Percentiles rank a stretch among this genome's conserved stretches.
phyloP scores from a whole-genome alignment of 768 basidiomycete genomes.

The Termitomyces sp. region DNA sequence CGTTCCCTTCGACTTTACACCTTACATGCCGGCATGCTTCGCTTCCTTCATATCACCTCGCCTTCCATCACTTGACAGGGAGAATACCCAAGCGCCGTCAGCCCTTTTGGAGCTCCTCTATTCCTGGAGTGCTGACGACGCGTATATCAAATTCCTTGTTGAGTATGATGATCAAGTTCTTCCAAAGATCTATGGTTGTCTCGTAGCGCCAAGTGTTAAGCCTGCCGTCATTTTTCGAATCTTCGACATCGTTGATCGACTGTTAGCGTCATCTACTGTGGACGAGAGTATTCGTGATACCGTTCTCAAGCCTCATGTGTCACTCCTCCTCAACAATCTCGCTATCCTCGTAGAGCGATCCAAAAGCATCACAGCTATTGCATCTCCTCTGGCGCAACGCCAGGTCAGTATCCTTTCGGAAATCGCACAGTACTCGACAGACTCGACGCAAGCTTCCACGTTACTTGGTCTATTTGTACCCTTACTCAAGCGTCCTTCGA shows the following conservation, averaged over 20 bases:
- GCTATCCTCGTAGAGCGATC: conserved; percentile 64
- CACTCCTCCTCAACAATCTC: conserved; percentile 69
- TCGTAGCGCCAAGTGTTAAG: conserved; percentile 84
- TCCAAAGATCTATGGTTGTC: conserved; percentile 78
- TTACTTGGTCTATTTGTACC: conserved; percentile 76
- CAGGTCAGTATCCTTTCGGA: conserved; percentile 81
- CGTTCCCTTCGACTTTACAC: conserved; percentile 69
- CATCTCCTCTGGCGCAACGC: conserved; percentile 71
- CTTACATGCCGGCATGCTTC: conserved; percentile 70
- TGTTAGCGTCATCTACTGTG: conserved; percentile 55
- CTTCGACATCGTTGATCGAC: conserved; percentile 80
- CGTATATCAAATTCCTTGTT: conserved; percentile 64
- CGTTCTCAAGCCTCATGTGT: conserved; percentile 70
- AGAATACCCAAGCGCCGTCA: conserved; percentile 92
- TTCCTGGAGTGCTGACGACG: conserved; percentile 62
- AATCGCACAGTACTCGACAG: conserved; percentile 71
- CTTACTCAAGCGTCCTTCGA: conserved; percentile 73
- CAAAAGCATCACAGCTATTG: conserved; percentile 46
- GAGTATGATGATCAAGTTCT: conserved; percentile 67
- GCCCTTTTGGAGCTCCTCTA: conserved; percentile 84
- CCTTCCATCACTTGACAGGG: conserved; percentile 65
- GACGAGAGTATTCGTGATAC: conserved; percentile 47
- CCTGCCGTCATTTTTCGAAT: conserved; percentile 76
- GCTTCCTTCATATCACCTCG: conserved; percentile 78
- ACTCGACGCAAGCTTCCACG: conserved; percentile 68